Percentiles rank a stretch among this genome's conserved stretches.
Conservation (phyloP, 73 alveolate genomes). For the Tetrahymena malaccensis region DNA sequence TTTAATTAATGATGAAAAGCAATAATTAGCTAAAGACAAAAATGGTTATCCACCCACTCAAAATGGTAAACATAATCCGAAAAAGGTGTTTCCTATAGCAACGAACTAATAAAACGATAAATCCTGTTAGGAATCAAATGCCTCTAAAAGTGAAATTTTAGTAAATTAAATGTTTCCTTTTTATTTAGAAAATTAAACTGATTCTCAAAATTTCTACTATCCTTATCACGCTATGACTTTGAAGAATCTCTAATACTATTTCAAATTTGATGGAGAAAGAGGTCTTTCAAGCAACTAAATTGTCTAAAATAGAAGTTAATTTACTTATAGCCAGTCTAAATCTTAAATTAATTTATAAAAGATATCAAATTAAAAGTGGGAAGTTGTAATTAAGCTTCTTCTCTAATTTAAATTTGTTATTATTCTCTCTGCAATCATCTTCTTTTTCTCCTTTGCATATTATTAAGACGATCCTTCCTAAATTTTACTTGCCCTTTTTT, state of each 20-base stretch:
- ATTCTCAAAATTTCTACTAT: not conserved
- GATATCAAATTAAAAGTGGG: not conserved
- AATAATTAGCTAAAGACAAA: no score
- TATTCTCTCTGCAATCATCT: not conserved
- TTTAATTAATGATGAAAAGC: not conserved
- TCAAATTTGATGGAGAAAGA: not conserved
- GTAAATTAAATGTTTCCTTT: not conserved
- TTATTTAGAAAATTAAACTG: not conserved
- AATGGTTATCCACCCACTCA: no score
- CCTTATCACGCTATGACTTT: not conserved
- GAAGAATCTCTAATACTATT: not conserved
- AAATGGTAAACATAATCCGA: not conserved
- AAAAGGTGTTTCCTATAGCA: not conserved
- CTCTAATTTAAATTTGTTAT: not conserved
- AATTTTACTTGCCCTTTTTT: not conserved
- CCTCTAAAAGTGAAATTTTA: not conserved
- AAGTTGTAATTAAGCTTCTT: not conserved
- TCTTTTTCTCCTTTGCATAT: not conserved
- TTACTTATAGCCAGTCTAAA: not conserved
- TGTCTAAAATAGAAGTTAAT: not conserved
- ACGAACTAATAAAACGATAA: not conserved
- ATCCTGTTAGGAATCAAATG: not conserved
- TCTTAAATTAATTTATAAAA: not conserved
- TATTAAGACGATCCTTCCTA: not conserved
- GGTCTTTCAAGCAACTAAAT: not conserved